Evolutionary conservation across 228 moss, liverwort and hornwort genomes (phyloP), one percentile per base, ranked within the genome.

Genomic region (Sphagnum fallax): DNA sequence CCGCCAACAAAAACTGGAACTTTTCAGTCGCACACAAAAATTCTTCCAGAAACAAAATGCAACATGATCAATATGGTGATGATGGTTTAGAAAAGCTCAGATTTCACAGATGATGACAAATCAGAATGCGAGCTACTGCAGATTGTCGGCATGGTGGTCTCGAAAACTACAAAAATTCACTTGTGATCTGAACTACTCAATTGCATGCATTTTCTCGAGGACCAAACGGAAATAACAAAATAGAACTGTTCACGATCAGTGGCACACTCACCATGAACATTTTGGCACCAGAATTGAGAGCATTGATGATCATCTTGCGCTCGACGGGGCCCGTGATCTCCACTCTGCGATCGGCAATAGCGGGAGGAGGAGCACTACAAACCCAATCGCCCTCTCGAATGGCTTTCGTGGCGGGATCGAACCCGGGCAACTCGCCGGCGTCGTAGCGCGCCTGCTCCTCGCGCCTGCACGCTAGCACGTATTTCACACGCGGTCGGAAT

Each of bases 251-350:
- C 32, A 32, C 32, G 32, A 32, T 32, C 32, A 32, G 32, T 32
- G 32, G 32, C 32, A 32, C 52, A 50, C 72, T 51, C 16, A 75
- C 84, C 92, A 92, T 92, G 76, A 92, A 90, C 88, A 92, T 80
- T 77, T 90, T 92, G 6, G 92, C 92, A 18, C 92, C 92, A 52
- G 76, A 86, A 73, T 90, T 92, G 71, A 92, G 89, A 6, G 91
- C 91, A 73, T 89, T 91, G 67, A 91, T 91, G 62, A 91, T 81
- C 91, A 89, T 91, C 79, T 91, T 91, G 15, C 91, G 76, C 79
- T 90, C 90, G 0, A 90, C 92, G 11, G 92, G 92, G 53, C 92
- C 92, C 8, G 90, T 92, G 61, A 92, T 92, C 79, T 92, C 90
- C 58, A 90, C 92, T 9, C 92, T 69, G 12, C 92, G 84, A 67